Evolutionary conservation across 345 rosid species (phyloP), one percentile per base, ranked within the genome.

Genomic region (Noccaea bulbosa): DNA sequence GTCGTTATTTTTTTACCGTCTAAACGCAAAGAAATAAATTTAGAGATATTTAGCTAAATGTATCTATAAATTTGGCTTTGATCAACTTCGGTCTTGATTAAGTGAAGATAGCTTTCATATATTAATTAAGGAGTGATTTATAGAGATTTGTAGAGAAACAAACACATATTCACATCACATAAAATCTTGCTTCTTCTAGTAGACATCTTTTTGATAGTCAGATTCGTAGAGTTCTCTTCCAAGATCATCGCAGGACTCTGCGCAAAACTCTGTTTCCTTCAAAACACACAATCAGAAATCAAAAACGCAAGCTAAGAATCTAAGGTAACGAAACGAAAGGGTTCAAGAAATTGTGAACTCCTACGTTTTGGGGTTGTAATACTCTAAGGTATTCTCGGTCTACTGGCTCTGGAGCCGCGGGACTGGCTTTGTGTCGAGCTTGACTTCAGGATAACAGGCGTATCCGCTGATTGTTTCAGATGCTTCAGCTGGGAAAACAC

Each of bases 201-300:
- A 57, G 47, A 65, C 85, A 78, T 78, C 83, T 53, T 24, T 75
- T 73, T 82, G 83, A 46, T 78, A 86, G 44, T 82, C 92, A 11
- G 89, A 79, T 40, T 83, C 84, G 5, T 96, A 88, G 86, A 93
- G 90, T 75, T 93, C 93, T 67, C 97, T 96, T 60, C 97, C 97
- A 37, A 90, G 96, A 81, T 88, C 94, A 72, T 93, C 96, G 50
- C 97, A 93, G 3, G 97, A 92, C 81, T 93, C 98, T 50, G 62
- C 96, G 1, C 48, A 90, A 90, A 41, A 86, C 91, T 62, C 97
- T 88, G 91, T 67, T 71, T 47, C 15, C 35, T 58, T 53, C 24
- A 44, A 52, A 46, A 55, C 70, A 62, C 59, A 64, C 12, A 74
- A 54, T 69, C 62, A 70, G 30, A 46, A 37, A 6, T 7, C 2